Base-by-base conservation (phyloP, 495 filamentous ascomycete genomes). In the Rhypophila decipiens region DNA sequence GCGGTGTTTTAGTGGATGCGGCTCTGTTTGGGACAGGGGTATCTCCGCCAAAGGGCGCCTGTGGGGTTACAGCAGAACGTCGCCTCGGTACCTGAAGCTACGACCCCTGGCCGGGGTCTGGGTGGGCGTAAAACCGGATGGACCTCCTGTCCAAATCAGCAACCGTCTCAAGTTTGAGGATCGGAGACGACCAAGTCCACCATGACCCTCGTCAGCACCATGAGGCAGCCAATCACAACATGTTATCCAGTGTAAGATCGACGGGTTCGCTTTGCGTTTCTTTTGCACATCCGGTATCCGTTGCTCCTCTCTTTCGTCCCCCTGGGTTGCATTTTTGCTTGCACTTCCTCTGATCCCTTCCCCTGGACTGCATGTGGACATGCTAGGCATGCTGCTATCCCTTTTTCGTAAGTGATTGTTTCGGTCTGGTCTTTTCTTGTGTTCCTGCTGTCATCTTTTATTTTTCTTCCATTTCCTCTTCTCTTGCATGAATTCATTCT, bases 111-210 rank as follows among this genome's bases (percentile, higher is more conserved):
- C n/a, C n/a, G n/a, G n/a, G n/a, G n/a, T n/a, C n/a, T n/a, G n/a
- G n/a, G n/a, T n/a, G n/a, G n/a, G n/a, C n/a, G n/a, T 18, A 37
- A 41, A 39, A 33, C 23, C 34, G 17, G 29, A 7, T 21, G 17
- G 49, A 27, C 24, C 21, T 33, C 33, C 31, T 27, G 49, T 38
- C 42, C 49, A 36, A 44, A 41, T 47, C 55, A 51, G 29, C 47
- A 36, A 49, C 47, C 58, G 59, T 61, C 59, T 61, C 59, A 61
- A 56, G 46, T 57, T 41, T 47, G 58, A 44, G 55, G 52, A 31
- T 24, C 43, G 19, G 51, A 23, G 18, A 29, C 49, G 50, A 11
- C 20, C 24, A n/a, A n/a, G n/a, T 47, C 50, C 49, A 54, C 52
- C 31, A 56, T 50, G 53, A 56, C 49, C 51, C 52, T 57, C 56